Evolutionary conservation across 768 basidiomycete genomes (phyloP), one percentile per base, ranked within the genome.

Genomic region (Tephrocybe sp.): DNA sequence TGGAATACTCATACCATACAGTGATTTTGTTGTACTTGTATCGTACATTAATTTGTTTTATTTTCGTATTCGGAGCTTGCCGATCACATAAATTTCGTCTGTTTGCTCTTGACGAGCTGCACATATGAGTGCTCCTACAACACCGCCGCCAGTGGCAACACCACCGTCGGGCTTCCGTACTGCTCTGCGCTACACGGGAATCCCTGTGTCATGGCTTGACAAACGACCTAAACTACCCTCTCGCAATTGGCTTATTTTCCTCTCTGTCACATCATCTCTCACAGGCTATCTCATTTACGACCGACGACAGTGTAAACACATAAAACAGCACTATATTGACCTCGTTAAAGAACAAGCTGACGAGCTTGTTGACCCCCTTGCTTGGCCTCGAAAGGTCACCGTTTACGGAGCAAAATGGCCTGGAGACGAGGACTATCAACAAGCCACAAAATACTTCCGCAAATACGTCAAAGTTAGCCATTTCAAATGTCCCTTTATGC

Each of bases 391-490:
- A 27, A 89, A 84, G 62, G 84, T 97, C 50, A 85, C 77, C 7
- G 93, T 98, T 16, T 91, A 90, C 59, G 91, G 87, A 27, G 79
- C 82, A 22, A 91, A 89, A 67, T 97, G 94, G 84, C 94, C 94
- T 0, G 94, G 89, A 22, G 97, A 99, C 66, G 91, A 94, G 59
- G 94, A 97, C 63, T 83, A 85, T 54, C 84, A 94, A 64, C 80
- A 88, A 50, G 78, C 84, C 49, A 72, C 91, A 65, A 84, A 77
- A 70, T 91, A 92, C 74, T 98, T 98, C 74, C 87, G 90, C 66
- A 92, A 90, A 76, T 98, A 97, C 70, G 83, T 97, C 73, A 95
- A 97, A 88, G 97, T 97, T 55, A 56, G 82, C 25, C 48, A 57
- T 45, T 56, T 60, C 54, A 18, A 49, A 36, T 39, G 38, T 24